Base-by-base conservation (phyloP, 495 filamentous ascomycete genomes). In the Tetracladium marchalianum region DNA sequence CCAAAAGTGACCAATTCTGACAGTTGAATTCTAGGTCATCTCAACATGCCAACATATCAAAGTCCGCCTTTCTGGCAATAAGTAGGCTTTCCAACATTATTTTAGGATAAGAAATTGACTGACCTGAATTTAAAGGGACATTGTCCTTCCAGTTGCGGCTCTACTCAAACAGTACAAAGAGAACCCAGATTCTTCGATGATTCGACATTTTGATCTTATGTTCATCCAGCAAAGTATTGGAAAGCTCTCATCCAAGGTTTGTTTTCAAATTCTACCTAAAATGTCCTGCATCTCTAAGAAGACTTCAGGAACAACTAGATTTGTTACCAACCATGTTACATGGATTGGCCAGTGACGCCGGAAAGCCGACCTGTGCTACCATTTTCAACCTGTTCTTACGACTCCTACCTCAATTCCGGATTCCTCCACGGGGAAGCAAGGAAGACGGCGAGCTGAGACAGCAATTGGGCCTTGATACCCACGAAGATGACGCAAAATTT, bases 111-210 rank as follows among this genome's bases (percentile, higher is more conserved):
- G 53, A 9, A 12, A 19, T 35, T 18, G n/a, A 10, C 22, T 44
- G 3, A 39, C 18, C 22, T 33, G 33, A 3, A 45, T 52, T 47
- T 31, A 36, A 33, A 60, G 60, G 50, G 72, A 81, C 12, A 84
- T 95, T 47, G 74, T 85, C 49, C 72, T 98, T 9, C 92, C 92
- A 10, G 90, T 98, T 19, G 72, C 77, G 8, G 78, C 80, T 13
- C 72, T 98, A 18, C 62, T 96, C 47, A 84, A 84, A 52, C 92
- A 96, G 59, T 96, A 90, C 72, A 96, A 95, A 57, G 81, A 82
- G 17, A 77, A 80, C 42, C 74, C 67, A 10, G 59, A 69, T 6
- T 70, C 70, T n/a, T 70, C 83, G 1, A 73, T 95, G 6, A 75
- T 98, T 41, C 78, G 84, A 47, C 85, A 95, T 58, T 87, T 95